Conservation (phyloP, 2,329 filamentous ascomycete genomes). For the Bretziella fagacearum region DNA sequence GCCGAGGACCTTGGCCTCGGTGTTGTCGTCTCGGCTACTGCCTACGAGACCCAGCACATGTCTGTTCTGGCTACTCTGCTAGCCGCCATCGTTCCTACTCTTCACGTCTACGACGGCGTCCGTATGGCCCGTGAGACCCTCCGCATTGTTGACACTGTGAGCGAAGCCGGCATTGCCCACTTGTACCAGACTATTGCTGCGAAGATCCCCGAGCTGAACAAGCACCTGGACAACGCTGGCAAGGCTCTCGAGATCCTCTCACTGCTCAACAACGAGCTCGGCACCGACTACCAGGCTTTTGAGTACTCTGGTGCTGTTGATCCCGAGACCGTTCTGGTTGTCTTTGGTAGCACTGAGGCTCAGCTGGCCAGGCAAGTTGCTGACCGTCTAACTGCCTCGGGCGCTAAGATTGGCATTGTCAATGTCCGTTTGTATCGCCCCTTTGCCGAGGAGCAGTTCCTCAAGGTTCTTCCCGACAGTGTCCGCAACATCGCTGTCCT, state of each 20-base stretch:
- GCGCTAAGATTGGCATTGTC: slow-evolving; percentile 67
- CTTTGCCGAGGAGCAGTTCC: slow-evolving; percentile 87
- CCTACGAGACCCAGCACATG: slow-evolving; percentile 92
- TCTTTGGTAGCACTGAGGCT: slow-evolving; percentile 82
- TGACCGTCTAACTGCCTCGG: slow-evolving; percentile 51
- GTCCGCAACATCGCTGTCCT: slow-evolving; percentile 66
- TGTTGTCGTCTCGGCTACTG: slow-evolving; percentile 67
- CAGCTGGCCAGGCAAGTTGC: slow-evolving; percentile 73
- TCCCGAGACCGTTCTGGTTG: slow-evolving; percentile 70
- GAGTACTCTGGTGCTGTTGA: slow-evolving; percentile 78
- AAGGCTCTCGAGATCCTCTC: slow-evolving; percentile 54
- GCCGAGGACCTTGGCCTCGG: slow-evolving; percentile 83
- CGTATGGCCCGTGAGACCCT: slow-evolving; percentile 68
- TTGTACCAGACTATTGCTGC: slow-evolving; percentile 51
- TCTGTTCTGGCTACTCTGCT: slow-evolving; percentile 71
- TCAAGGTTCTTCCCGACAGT: slow-evolving; percentile 61
- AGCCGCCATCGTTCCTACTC: slow-evolving; percentile 59
- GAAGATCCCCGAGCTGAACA: slow-evolving; percentile 43
- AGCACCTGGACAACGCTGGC: slow-evolving; percentile 54
- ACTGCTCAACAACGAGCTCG: slow-evolving; percentile 76
- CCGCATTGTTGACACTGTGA: slow-evolving; percentile 65
- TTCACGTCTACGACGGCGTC: slow-evolving; percentile 81
- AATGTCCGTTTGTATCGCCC: slow-evolving; percentile 89
- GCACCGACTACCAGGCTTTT: slow-evolving; percentile 81
- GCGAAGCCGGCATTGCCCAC: slow-evolving; percentile 50